Evolutionary conservation across 495 filamentous ascomycete genomes (phyloP), one percentile per base, ranked within the genome.

Genomic region (Talaromyces borbonicus): DNA sequence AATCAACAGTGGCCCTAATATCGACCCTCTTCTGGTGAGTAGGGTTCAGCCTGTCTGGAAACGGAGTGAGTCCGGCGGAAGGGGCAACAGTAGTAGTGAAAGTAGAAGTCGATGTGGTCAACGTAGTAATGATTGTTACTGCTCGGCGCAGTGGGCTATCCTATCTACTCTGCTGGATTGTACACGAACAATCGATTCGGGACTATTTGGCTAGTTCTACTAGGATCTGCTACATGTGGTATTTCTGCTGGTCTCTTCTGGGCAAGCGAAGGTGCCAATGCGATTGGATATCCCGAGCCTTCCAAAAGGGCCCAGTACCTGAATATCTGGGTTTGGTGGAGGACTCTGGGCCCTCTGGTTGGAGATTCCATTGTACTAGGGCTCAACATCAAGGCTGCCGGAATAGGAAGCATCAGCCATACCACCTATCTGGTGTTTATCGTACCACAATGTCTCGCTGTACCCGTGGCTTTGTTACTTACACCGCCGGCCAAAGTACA

Each of bases 181-280:
- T 83, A 84, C 54, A 74, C 71, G 18, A 84, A 84, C 46, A 82
- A 81, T 56, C 71, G 78, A 24, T 83, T 67, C 57, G 76, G 78
- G 15, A 80, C 66, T 39, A 69, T 75, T 38, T 84, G 79, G 80
- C 67, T 82, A 20, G 73, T 80, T 0, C 61, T 82, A n/a, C 56
- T 83, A 41, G 79, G 80, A 37, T 73, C 78, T 2, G 79, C 74
- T 14, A 60, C 77, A 20, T 83, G 79, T 55, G 80, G 80, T 18
- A 58, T 84, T 47, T 77, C 74, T 0, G 80, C 79, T 1, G 77
- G 79, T 27, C 64, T 81, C 0, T 83, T 82, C 58, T 83, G 79
- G 80, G 71, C 71, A 33, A 71, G 76, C 12, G 79, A 83, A 56
- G 77, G 74, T 15, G 78, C 79, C 6, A 78, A 83, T 25, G 79